Conservation (phyloP, 2,329 filamentous ascomycete species). For the Massarina eburnea region DNA sequence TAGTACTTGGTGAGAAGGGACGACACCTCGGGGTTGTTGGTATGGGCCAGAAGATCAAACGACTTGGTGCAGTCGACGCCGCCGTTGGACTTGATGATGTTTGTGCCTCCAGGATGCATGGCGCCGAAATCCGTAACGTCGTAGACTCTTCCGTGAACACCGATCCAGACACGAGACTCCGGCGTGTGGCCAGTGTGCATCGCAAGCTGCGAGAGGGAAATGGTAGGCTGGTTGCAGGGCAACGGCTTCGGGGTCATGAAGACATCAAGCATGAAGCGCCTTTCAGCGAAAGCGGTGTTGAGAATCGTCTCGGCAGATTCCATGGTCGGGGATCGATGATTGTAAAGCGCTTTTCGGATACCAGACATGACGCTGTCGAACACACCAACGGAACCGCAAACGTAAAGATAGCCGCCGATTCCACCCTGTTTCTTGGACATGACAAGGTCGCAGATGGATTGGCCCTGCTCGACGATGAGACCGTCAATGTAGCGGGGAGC, state of each 20-base stretch:
- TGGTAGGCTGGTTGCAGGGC: constrained; percentile 26
- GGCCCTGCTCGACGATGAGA: constrained; percentile 55
- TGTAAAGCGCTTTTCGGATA: constrained; percentile 57
- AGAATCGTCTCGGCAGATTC: constrained; percentile 23
- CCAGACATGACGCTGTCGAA: constrained; percentile 60
- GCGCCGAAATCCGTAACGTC: constrained; percentile 83
- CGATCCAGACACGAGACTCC: constrained; percentile 68
- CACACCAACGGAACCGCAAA: constrained; percentile 53
- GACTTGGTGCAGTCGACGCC: constrained; percentile 88
- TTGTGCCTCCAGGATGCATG: constrained; percentile 80
- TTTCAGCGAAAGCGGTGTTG: constrained; percentile 26
- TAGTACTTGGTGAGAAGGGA: constrained; percentile 39
- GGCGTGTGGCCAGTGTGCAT: constrained; percentile 23
- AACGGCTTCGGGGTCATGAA: constrained; percentile 30
- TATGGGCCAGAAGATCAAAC: constrained; percentile 88
- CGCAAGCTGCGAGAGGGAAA: constrained; percentile 25
- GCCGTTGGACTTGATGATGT: constrained; percentile 81
- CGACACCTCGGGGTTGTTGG: constrained; percentile 73
- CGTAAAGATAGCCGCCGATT: constrained; percentile 46
- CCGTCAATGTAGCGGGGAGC: constrained; percentile 56
- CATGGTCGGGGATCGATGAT: constrained; percentile 25
- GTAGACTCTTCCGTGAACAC: constrained; percentile 87
- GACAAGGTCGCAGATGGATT: constrained; percentile 55
- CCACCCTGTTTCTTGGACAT: constrained; percentile 54
- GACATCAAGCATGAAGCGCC: constrained; percentile 27